Percentiles rank a stretch among this genome's conserved stretches.
phyloP scores from a whole-genome alignment of 768 basidiomycete species.

The Clathrus columnatus region DNA sequence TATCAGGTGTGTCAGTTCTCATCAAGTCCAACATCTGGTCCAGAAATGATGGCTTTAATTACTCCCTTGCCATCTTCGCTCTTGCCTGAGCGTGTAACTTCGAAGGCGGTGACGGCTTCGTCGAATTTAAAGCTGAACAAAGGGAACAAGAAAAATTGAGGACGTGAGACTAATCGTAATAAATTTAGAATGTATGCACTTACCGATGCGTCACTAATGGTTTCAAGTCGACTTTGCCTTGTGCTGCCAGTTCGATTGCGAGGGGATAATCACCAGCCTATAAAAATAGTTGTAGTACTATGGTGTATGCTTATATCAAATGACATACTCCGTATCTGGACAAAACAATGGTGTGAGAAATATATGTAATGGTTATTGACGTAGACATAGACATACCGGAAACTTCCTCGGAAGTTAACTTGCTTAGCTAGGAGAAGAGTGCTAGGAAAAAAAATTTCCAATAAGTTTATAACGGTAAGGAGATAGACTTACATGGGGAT shows the following conservation, averaged over 20 bases:
- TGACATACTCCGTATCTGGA: conserved; percentile 19
- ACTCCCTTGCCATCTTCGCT: conserved; percentile 79
- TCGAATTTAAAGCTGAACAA: conserved; percentile 58
- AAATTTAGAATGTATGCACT: conserved; percentile 11
- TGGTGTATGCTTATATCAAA: background rate
- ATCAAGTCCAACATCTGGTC: conserved; percentile 51
- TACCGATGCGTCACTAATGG: conserved; percentile 85
- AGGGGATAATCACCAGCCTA: conserved; percentile 81
- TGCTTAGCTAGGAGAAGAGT: conserved; percentile 67
- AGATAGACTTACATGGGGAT: conserved; percentile 43
- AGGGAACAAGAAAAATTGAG: background rate
- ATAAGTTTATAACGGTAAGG: background rate
- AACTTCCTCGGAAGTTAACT: conserved; percentile 78
- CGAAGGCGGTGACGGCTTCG: conserved; percentile 72
- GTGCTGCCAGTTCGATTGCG: conserved; percentile 74
- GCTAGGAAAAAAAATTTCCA: background rate
- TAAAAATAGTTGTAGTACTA: conserved; percentile 3
- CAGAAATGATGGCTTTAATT: conserved; percentile 85
- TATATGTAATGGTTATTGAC: background rate
- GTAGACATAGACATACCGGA: conserved; percentile 70
- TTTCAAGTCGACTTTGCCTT: conserved; percentile 78
- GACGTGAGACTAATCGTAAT: background rate
- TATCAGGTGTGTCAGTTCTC: conserved; percentile 24
- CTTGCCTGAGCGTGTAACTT: conserved; percentile 70
- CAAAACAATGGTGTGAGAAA: background rate